phyloP scores from a whole-genome alignment of 129 eudicot genomes.

The Chrysanthemum lavandulifolium region DNA sequence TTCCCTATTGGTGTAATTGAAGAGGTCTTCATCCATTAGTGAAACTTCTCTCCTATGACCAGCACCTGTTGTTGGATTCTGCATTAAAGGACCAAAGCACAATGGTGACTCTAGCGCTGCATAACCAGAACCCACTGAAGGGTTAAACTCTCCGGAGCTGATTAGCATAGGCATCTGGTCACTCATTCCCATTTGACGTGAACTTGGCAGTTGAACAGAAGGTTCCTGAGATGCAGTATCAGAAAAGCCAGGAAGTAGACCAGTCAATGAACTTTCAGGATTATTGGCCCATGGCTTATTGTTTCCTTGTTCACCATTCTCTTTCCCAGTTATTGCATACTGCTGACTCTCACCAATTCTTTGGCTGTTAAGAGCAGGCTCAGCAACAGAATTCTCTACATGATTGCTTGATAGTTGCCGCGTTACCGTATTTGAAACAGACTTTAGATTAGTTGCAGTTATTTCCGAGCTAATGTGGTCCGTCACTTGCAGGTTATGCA shows the following conservation, averaged over 20 bases:
- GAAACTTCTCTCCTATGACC: constrained; percentile 44
- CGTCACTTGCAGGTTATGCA: constrained; percentile 18
- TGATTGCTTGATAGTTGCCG: constrained; percentile 16
- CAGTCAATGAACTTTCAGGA: constrained; percentile 33
- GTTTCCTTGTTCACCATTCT: constrained; percentile 26
- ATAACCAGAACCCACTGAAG: constrained; percentile 15
- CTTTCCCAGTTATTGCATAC: constrained; percentile 12
- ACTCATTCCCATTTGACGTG: constrained; percentile 27
- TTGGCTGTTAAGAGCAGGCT: constrained; percentile 22
- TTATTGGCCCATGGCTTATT: constrained; percentile 26
- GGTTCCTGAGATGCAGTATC: constrained; percentile 33
- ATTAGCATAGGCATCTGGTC: constrained; percentile 18
- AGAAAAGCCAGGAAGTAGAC: constrained; percentile 38
- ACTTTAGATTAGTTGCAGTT: constrained; percentile 8
- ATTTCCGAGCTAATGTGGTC: constrained; percentile 7
- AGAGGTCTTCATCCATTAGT: constrained; percentile 47
- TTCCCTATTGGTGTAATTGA: constrained; percentile 30
- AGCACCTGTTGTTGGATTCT: constrained; percentile 32
- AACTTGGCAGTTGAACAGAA: constrained; percentile 25
- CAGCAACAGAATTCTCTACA: constrained; percentile 17
- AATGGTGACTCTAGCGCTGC: constrained; percentile 19
- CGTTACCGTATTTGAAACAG: constrained; percentile 6
- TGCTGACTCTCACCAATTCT: constrained; percentile 10
- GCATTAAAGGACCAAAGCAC: constrained; percentile 23
- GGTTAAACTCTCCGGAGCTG: neutral